phyloP scores from a whole-genome alignment of 1,139 yeast species.

The Suzukiozyma palmioleophila region DNA sequence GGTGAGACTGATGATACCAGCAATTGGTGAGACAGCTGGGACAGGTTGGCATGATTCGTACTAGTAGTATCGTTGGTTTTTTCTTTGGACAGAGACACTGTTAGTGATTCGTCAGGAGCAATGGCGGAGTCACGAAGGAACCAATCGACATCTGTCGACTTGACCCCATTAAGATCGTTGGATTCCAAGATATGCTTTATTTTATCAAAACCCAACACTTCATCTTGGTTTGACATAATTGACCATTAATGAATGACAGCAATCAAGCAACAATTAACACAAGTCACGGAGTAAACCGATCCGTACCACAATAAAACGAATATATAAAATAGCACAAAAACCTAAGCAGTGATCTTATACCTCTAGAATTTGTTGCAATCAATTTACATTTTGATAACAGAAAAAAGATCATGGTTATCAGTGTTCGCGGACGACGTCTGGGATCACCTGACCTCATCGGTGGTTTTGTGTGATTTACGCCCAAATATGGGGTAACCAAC shows the following conservation, averaged over 20 bases:
- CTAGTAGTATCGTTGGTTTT: conserved; percentile 2
- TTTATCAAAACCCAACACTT: neutral
- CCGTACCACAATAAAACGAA: too few relatives aligned
- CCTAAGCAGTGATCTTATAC: too few relatives aligned
- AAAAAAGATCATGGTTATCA: too few relatives aligned
- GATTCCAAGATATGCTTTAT: conserved; percentile 1
- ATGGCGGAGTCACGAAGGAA: conserved; percentile 34
- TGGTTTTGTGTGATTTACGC: too few relatives aligned
- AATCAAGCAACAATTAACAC: neutral
- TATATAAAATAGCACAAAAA: too few relatives aligned
- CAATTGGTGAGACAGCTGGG: too few relatives aligned
- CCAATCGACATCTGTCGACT: conserved; percentile 45
- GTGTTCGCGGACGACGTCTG: too few relatives aligned
- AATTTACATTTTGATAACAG: too few relatives aligned
- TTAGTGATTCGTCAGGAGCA: neutral
- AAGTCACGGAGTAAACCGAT: too few relatives aligned
- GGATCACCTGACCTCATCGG: too few relatives aligned
- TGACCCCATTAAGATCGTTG: conserved; percentile 23
- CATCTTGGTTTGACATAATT: neutral
- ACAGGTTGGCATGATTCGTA: neutral
- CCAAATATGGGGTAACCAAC: too few relatives aligned
- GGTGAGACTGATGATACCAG: conserved; percentile 6
- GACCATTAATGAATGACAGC: neutral
- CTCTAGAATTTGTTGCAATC: too few relatives aligned
- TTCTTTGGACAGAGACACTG: neutral